These are phyloP conservation scores for Phycomyces blakesleeanus DNA, from an alignment of 192 early-diverging fungal genomes.

Conservation along the genomic window DNA sequence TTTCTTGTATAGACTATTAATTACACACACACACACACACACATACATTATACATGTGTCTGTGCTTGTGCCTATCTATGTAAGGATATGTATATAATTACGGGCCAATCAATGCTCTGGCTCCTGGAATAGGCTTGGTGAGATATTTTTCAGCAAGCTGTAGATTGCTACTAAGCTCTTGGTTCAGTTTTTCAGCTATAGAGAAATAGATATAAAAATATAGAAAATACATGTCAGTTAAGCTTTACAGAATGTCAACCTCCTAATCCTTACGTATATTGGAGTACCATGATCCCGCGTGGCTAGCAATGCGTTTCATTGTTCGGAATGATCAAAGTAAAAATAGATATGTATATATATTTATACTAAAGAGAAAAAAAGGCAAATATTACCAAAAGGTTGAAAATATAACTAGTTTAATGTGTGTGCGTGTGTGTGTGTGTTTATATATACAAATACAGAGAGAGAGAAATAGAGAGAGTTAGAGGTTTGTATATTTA, in stretches of 20 bases:
- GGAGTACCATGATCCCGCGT: conserved; percentile 73
- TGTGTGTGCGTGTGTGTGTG: too few relatives aligned
- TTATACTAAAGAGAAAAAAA: too few relatives aligned
- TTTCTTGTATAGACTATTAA: background rate
- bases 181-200: conserved; percentile 38
- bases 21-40: background rate
- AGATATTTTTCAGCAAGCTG: conserved; percentile 17
- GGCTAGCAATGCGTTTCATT: conserved; percentile 48
- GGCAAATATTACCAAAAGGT: too few relatives aligned
- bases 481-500: too few relatives aligned
- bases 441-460: too few relatives aligned
- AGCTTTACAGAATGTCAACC: background rate
- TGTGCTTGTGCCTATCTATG: too few relatives aligned
- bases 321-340: background rate
- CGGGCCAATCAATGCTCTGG: conserved; percentile 75
- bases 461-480: too few relatives aligned
- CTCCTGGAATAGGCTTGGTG: conserved; percentile 40
- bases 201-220: too few relatives aligned
- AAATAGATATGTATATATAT: background rate
- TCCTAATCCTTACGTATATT: conserved; percentile 35
- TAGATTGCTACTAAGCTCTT: conserved; percentile 47
- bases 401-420: too few relatives aligned
- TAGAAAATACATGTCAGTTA: background rate
- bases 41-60: too few relatives aligned
- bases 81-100: conserved; percentile 42